Base-by-base conservation (phyloP, 2,329 filamentous ascomycete species). In the Fusarium burgessii region DNA sequence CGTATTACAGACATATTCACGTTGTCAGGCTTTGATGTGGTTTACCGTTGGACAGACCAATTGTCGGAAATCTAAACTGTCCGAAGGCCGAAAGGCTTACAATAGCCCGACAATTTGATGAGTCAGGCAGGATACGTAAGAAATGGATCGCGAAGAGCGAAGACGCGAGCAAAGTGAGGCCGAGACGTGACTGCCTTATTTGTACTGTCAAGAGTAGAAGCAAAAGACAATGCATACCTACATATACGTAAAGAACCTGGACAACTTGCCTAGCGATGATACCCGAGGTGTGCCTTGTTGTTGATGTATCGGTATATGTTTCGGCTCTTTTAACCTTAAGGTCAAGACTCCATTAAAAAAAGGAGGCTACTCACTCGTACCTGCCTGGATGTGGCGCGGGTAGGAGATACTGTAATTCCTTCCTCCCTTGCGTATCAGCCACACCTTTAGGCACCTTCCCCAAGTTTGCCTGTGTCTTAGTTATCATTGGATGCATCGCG, bases 81-180 rank as follows among this genome's bases (percentile, higher is more conserved):
- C 74, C 74, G 74, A 75, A 76, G 64, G 56, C 74, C 74, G 74
- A 76, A 32, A 55, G 61, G 62, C 51, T 58, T 47, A 60, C 59
- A 62, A 73, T 56, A 73, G 68, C 71, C 69, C 71, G 69, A 70
- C 56, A 49, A 29, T 38, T 45, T 38, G 56, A 64, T 71, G 73
- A 75, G 66, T 76, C 73, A 76, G 60, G 35, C 73, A 76, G 60
- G 35, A 32, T 35, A 43, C 41, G 15, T 42, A 12, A 15, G 20
- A 25, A 36, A 29, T 60, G 45, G 35, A 58, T 49, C 25, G 41
- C 27, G 40, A 52, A 29, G 29, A 46, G 40, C 56, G 61, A 66
- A 62, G 49, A 45, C 60, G 67, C 67, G 60, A 67, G 45, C 51
- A 66, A 49, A 17, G 40, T 15, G 20, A 32, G 33, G 33, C 29